Evolutionary conservation across 2,329 filamentous ascomycete genomes (phyloP), one percentile per base, ranked within the genome.

Genomic region (Zasmidium citrigriseum): DNA sequence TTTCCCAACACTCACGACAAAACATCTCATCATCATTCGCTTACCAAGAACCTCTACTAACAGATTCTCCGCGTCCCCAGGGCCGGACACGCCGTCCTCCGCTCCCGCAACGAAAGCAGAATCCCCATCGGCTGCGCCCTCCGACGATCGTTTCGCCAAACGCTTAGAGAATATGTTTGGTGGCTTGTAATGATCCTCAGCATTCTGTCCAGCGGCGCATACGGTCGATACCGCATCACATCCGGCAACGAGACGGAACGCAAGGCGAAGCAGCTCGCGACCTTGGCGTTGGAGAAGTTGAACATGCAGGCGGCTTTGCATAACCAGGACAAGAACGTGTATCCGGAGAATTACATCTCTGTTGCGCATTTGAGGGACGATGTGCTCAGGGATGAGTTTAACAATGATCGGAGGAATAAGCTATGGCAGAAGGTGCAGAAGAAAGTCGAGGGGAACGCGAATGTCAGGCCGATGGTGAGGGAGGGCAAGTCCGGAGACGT

Each of bases 361-460:
- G 84, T 97, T 67, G 90, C 90, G 0, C 95, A 98, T 72, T 79
- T 99, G 54, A 83, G 95, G 59, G 95, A 99, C 70, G 93, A 98
- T 70, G 88, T 99, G 2, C 80, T 99, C 41, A 83, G 93, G 20
- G 85, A 89, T 24, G 87, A 96, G 61, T 91, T 97, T 73, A 88
- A 85, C 2, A 82, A 93, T 20, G 81, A 82, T 9, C 85, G 92
- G 67, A 83, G 95, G 38, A 89, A 95, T 70, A 84, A 86, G 56
- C 80, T 99, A 52, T 99, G 96, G 95, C 83, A 86, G 63, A 86
- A 86, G 51, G 95, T 99, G 20, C 84, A 86, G 65, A 85, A 82
- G 52, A 89, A 98, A 53, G 93, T 99, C 0, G 95, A 99, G 76
- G 87, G 88, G 74, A 99, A 99, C 73, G 89, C 90, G 60, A 99